Evolutionary conservation across 2,329 filamentous ascomycete genomes (phyloP).

Genomic region (Pestalotiopsis sp.): DNA sequence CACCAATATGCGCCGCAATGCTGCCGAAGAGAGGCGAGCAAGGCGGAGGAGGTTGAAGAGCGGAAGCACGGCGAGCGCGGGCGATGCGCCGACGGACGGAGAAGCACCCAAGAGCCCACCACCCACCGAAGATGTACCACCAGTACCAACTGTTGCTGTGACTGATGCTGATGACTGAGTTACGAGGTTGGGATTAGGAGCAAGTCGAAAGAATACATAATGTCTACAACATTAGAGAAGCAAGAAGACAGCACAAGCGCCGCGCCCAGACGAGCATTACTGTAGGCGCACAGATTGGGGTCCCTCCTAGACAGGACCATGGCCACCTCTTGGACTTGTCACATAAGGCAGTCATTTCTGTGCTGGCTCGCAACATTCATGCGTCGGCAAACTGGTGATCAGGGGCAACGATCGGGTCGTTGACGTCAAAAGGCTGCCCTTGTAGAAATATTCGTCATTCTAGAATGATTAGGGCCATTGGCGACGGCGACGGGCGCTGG

Average conservation of each 20-base stretch:
- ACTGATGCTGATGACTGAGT: conserved; percentile 18
- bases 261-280: background rate
- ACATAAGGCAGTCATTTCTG: background rate
- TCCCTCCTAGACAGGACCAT: background rate
- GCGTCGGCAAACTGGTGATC: background rate
- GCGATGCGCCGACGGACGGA: conserved; percentile 17
- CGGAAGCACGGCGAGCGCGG: conserved; percentile 23
- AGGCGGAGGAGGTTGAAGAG: conserved; percentile 36
- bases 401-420: background rate
- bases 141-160: conserved; percentile 14
- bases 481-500: background rate
- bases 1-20: conserved; percentile 64
- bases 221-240: conserved; percentile 20
- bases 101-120: conserved; percentile 21
- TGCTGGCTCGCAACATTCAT: background rate
- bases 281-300: background rate
- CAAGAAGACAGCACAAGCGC: conserved; percentile 1
- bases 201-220: conserved; percentile 20
- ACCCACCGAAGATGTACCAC: conserved; percentile 23
- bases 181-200: conserved; percentile 22
- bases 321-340: background rate
- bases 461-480: background rate
- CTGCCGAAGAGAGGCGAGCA: conserved; percentile 35
- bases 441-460: background rate
- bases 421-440: no score